Base-by-base conservation (phyloP, 306 rosid species). In the Pyrus betulifolia region DNA sequence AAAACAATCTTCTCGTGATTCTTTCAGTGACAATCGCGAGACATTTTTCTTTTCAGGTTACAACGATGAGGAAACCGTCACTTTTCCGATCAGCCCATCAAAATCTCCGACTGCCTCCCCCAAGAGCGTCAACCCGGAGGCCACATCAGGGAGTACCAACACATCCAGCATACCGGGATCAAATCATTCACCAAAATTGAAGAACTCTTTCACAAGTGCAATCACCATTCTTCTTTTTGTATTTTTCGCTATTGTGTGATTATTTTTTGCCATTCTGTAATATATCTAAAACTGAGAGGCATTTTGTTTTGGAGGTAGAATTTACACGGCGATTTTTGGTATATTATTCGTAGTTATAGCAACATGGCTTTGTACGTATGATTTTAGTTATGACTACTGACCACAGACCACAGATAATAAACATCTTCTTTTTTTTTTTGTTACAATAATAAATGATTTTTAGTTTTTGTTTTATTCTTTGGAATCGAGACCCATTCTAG, bases 11-110 rank as follows among this genome's bases (percentile, higher is more conserved):
- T 57, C 33, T 76, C 22, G 54, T n/a, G 46, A 38, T 11, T 31
- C 45, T 65, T 35, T 21, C 73, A 18, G 55, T 82, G 58, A 61
- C 61, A 78, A 65, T 33, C 23, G 70, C 62, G 76, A 57, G 8
- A 61, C 31, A 4, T 76, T 79, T 54, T 28, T 83, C 11, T 60
- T 63, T 27, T 58, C 88, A 93, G 98, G 98, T 75, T 89, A 85
- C 62, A 83, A 72, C 11, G 81, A 83, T 5, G 79, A 80, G 62
- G 70, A 70, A 68, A 76, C 88, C 2, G 72, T 52, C 51, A 78
- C 88, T 33, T 81, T 81, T 61, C 74, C 90, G 4, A 10, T 68
- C 79, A 82, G 58, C 28, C 83, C 82, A 51, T 65, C 93, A 0
- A 27, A 65, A 27, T 42, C 93, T 38, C 84, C 92, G 0, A 79